Percentiles rank a stretch among this genome's conserved stretches.
Conservation (phyloP, 2,329 filamentous ascomycete genomes). For the Metarhizium robertsii region DNA sequence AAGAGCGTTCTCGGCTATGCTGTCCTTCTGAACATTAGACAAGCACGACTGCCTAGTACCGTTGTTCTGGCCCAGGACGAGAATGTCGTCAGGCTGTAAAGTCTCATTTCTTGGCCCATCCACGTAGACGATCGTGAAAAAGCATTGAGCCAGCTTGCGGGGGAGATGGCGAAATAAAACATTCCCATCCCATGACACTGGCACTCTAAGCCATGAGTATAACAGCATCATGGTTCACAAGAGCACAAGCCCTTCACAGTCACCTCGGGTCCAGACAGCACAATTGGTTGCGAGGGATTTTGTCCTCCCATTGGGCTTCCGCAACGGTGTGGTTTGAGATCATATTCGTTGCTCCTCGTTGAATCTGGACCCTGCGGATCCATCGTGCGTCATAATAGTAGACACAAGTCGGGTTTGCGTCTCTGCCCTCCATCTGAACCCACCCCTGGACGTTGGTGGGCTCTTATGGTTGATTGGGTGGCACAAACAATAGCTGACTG, state of each 20-base stretch:
- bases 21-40: not conserved
- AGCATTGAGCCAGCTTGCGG: not conserved
- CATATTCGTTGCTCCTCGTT: not conserved
- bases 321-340: not conserved
- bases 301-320: not conserved
- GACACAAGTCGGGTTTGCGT: not conserved
- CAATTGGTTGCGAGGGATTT: not conserved
- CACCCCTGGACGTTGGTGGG: not conserved
- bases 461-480: not conserved
- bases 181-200: not conserved
- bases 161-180: not conserved
- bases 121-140: not conserved
- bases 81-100: not conserved
- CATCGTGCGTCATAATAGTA: not conserved
- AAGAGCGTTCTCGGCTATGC: not conserved
- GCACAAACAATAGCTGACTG: not conserved
- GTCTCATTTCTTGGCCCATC: not conserved
- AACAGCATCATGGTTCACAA: not conserved
- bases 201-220: not conserved
- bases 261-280: not conserved
- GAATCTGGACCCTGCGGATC: not conserved
- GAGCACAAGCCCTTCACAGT: not conserved
- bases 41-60: not conserved
- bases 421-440: constrained; percentile 1
- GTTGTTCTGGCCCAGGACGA: not conserved